Evolutionary conservation across 306 rosid genomes (phyloP).

Genomic region (Arachis stenosperma): DNA sequence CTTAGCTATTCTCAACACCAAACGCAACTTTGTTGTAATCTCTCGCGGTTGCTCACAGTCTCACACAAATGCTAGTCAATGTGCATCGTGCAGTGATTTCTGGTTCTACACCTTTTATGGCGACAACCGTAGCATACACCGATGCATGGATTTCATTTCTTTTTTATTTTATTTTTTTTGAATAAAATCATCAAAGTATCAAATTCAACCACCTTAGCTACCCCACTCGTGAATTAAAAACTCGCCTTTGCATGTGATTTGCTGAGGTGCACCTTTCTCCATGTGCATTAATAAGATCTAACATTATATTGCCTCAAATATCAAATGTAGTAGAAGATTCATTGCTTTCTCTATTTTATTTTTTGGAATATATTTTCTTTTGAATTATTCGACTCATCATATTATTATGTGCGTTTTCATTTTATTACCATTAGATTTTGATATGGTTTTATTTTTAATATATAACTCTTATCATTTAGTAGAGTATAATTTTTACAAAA

Average conservation of each 20-base stretch:
- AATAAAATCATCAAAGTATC: neutral
- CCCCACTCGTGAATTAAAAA: slow-evolving; percentile 13
- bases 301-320: neutral
- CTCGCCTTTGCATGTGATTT: slow-evolving; percentile 28
- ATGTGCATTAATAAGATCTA: neutral
- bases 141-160: neutral
- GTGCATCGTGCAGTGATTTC: neutral
- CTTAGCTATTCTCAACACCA: too few relatives aligned
- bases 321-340: neutral
- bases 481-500: too few relatives aligned
- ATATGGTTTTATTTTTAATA: too few relatives aligned
- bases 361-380: neutral
- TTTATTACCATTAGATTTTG: too few relatives aligned
- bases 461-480: too few relatives aligned
- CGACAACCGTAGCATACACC: slow-evolving; percentile 4
- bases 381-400: too few relatives aligned
- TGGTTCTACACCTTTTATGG: slow-evolving; percentile 5
- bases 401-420: too few relatives aligned
- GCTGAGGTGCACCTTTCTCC: slow-evolving; percentile 1
- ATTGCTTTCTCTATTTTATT: too few relatives aligned
- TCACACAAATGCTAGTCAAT: neutral
- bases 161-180: too few relatives aligned
- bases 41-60: neutral
- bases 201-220: slow-evolving; percentile 25
- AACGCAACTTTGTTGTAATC: neutral